Base-by-base conservation (phyloP, 1,139 yeast genomes). In the Suhomyces chickasaworum region DNA sequence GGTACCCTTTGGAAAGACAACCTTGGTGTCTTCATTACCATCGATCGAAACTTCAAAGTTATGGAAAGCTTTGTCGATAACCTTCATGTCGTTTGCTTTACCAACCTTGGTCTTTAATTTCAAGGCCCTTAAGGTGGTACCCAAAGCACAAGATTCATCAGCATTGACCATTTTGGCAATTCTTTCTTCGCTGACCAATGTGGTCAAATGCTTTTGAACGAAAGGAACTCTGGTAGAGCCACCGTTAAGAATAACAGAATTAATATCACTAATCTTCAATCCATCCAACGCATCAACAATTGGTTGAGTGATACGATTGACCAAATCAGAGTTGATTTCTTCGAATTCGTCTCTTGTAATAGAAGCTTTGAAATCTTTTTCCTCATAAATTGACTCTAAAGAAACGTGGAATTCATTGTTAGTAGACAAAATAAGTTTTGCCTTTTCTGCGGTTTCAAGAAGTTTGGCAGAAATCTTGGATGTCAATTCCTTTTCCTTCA, bases 191-290 rank as follows among this genome's bases (percentile, higher is more conserved):
- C 84, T 84, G 36, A 85, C 69, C 39, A 86, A 72, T 4, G 77
- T 64, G 5, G 69, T 59, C 49, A 86, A 66, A 45, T 75, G 78
- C 40, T 77, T 73, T 64, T 89, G 95, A 44, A 93, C 85, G 59
- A 87, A 79, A 15, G 99, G 99, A 23, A 90, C 88, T 64, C 99
- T 83, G 9, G 95, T 83, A 1, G 96, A 82, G 0, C 99, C 99
- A 53, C 99, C 99, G 45, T 89, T 80, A 48, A 91, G 75, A 47
- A 93, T 81, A 4, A 95, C 81, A 1, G 97, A 86, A 18, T 77
- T 70, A 5, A 91, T 52, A 25, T 82, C 73, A 1, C 60, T 55
- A 21, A 74, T 58, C 1, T 61, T 38, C 39, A 62, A 49, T 22
- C 69, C 64, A 9, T 63, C 57, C 42, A 89, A 66, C 0, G 89